phyloP scores from a whole-genome alignment of 192 early-diverging fungal genomes.

The Coemansia sp. region DNA sequence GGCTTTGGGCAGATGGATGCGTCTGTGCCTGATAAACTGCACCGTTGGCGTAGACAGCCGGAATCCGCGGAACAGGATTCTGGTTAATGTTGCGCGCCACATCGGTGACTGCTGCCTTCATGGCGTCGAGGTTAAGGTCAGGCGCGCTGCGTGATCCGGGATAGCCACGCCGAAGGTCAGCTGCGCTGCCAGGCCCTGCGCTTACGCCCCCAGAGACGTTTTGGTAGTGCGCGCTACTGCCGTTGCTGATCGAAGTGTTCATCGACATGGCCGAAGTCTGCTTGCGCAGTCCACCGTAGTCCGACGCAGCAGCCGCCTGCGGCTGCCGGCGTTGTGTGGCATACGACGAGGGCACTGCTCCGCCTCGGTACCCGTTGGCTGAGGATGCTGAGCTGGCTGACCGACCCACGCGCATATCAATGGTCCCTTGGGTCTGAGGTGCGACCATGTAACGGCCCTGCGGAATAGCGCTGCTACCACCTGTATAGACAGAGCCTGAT shows the following conservation, averaged over 20 bases:
- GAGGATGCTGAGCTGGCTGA: slow-evolving; percentile 46
- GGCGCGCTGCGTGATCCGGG: slow-evolving; percentile 50
- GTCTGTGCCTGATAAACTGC: background rate
- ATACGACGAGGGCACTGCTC: slow-evolving; percentile 8
- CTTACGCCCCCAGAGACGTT: background rate
- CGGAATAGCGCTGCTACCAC: background rate
- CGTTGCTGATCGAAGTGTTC: slow-evolving; percentile 6
- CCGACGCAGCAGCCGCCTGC: slow-evolving; percentile 13
- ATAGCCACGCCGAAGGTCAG: slow-evolving; percentile 23
- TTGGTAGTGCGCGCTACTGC: slow-evolving; percentile 2
- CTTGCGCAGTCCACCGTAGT: slow-evolving; percentile 33
- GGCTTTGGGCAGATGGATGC: background rate
- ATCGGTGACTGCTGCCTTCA: slow-evolving; percentile 28
- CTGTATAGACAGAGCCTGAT: background rate
- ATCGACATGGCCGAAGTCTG: slow-evolving; percentile 40
- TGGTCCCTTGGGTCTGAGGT: slow-evolving; percentile 12
- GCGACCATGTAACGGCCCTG: slow-evolving; percentile 25
- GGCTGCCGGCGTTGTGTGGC: slow-evolving; percentile 36
- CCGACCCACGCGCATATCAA: slow-evolving; percentile 37
- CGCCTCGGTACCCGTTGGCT: slow-evolving; percentile 33
- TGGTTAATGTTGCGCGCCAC: slow-evolving; percentile 22
- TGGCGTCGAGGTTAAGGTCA: slow-evolving; percentile 41
- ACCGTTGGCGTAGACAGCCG: slow-evolving; percentile 18
- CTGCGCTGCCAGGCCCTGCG: slow-evolving; percentile 1
- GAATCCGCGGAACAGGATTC: slow-evolving; percentile 44